A percentile compares a stretch with the other conserved stretches of the same genome.
These are phyloP conservation scores for Zymoseptoria pseudotritici DNA, from an alignment of 2,329 filamentous ascomycete genomes.

Conservation along the genomic window DNA sequence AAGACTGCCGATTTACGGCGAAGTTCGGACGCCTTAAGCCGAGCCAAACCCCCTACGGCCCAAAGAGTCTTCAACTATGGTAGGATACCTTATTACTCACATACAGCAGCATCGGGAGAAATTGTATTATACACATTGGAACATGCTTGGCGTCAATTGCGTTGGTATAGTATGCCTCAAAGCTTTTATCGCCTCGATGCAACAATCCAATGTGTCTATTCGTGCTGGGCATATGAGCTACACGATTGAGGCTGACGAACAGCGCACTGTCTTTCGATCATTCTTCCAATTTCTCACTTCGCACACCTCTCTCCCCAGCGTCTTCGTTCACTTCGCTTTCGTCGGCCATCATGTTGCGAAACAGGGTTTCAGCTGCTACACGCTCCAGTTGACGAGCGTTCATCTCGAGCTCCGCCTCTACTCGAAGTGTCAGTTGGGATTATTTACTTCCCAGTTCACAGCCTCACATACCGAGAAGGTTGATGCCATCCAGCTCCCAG, in stretches of 20 bases:
- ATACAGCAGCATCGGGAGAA: too few species aligned
- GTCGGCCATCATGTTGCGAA: background rate
- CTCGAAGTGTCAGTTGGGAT: background rate
- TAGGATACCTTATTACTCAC: too few species aligned
- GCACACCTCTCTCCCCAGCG: background rate
- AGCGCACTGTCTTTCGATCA: background rate
- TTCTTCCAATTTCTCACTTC: background rate
- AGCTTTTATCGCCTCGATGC: too few species aligned
- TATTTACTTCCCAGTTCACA: background rate
- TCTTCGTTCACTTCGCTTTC: background rate
- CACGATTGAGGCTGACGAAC: background rate
- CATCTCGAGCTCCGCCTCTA: conserved; percentile 7
- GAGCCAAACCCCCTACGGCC: background rate
- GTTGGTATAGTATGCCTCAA: too few species aligned
- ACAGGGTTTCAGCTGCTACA: background rate
- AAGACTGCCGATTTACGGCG: background rate
- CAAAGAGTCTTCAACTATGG: background rate
- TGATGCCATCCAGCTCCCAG: conserved; percentile 1
- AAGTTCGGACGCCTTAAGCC: background rate
- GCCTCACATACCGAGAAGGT: conserved; percentile 1
- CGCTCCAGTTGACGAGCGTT: background rate
- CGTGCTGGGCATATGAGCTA: too few species aligned
- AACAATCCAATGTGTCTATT: too few species aligned
- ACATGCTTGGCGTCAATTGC: too few species aligned
- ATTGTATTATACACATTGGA: too few species aligned